phyloP scores from a whole-genome alignment of 2,329 filamentous ascomycete genomes.

The Xylaria hypoxylon region DNA sequence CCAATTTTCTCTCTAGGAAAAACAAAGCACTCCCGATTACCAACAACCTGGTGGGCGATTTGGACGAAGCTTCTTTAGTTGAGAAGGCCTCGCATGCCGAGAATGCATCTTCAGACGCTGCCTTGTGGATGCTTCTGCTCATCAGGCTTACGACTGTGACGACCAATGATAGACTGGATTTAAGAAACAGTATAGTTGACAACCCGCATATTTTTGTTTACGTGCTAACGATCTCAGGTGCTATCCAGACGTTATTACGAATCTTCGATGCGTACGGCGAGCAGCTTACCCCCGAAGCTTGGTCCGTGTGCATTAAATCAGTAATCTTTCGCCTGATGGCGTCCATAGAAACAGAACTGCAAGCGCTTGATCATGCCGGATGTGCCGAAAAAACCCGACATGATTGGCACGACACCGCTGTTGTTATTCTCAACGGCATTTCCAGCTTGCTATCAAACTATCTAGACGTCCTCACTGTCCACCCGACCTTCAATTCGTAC shows the following conservation, averaged over 20 bases:
- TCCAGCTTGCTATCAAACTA: slow-evolving; percentile 81
- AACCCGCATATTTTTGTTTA: slow-evolving; percentile 20
- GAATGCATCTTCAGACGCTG: slow-evolving; percentile 72
- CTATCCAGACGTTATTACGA: slow-evolving; percentile 88
- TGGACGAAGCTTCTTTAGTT: slow-evolving; percentile 67
- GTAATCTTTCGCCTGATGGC: slow-evolving; percentile 84
- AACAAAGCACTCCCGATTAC: slow-evolving; percentile 69
- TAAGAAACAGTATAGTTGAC: slow-evolving; percentile 74
- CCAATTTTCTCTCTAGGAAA: slow-evolving; percentile 80
- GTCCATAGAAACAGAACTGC: slow-evolving; percentile 71
- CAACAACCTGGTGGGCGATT: slow-evolving; percentile 64
- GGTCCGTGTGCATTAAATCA: slow-evolving; percentile 83
- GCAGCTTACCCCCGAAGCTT: slow-evolving; percentile 79
- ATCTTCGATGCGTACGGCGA: slow-evolving; percentile 94
- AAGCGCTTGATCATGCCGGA: slow-evolving; percentile 52
- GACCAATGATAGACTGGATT: slow-evolving; percentile 76
- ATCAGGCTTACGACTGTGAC: slow-evolving; percentile 78
- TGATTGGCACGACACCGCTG: slow-evolving; percentile 80
- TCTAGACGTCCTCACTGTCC: slow-evolving; percentile 75
- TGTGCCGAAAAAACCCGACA: slow-evolving; percentile 58
- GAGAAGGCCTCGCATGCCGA: slow-evolving; percentile 70
- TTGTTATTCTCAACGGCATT: slow-evolving; percentile 78
- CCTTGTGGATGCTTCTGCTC: slow-evolving; percentile 82
- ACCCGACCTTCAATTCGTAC: slow-evolving; percentile 74
- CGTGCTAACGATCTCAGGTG: slow-evolving; percentile 63